A percentile compares a stretch with the other conserved stretches of the same genome.
Evolutionary conservation across 345 rosid genomes (phyloP).

Genomic region (Hibiscus tridactylites): DNA sequence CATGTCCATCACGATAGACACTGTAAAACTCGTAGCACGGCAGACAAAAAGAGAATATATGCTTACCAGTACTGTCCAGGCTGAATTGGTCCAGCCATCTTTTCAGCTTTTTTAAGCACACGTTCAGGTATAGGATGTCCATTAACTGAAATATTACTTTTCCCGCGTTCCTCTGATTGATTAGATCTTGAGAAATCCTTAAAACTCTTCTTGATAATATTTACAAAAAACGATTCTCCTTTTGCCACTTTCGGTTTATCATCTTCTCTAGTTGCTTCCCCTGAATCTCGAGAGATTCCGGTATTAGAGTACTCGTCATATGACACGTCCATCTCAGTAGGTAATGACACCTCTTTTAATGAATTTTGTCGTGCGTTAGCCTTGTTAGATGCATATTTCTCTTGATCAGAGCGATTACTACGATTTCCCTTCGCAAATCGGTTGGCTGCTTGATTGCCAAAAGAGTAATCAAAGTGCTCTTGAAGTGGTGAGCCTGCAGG

Average conservation of each 20-base stretch:
- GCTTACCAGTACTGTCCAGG: conserved; percentile 87
- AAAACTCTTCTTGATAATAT: conserved; percentile 66
- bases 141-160: conserved; percentile 47
- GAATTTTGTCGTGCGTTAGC: conserved; percentile 55
- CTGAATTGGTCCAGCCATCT: conserved; percentile 69
- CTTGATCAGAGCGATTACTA: conserved; percentile 73
- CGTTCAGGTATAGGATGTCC: conserved; percentile 58
- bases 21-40: not conserved
- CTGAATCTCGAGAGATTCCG: conserved; percentile 61
- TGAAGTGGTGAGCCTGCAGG: conserved; percentile 52
- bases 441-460: conserved; percentile 37
- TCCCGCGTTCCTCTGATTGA: conserved; percentile 46
- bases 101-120: conserved; percentile 65
- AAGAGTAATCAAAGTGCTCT: conserved; percentile 51
- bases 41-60: not conserved
- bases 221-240: conserved; percentile 48
- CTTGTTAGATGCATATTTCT: conserved; percentile 43
- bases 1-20: not conserved
- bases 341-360: conserved; percentile 50
- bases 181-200: conserved; percentile 61
- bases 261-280: conserved; percentile 46
- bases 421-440: conserved; percentile 60
- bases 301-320: conserved; percentile 55
- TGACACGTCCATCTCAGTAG: conserved; percentile 80
- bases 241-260: conserved; percentile 35